Percentiles rank a stretch among this genome's conserved stretches.
Evolutionary conservation across 306 rosid genomes (phyloP).

Genomic region (Cyclanthera cordifolia): DNA sequence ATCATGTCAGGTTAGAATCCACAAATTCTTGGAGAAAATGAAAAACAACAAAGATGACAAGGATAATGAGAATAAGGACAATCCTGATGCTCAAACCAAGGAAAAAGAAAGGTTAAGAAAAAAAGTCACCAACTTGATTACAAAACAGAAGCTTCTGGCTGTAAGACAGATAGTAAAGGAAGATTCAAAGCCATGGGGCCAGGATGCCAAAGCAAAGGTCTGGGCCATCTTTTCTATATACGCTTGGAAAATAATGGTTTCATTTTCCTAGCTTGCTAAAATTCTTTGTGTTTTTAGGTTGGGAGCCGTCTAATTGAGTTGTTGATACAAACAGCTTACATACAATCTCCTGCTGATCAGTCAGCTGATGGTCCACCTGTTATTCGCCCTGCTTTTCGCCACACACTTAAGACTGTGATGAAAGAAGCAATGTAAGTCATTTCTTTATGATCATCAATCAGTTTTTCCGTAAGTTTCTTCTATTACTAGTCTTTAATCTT

Average conservation of each 20-base stretch:
- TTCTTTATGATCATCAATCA: slow-evolving; percentile 16
- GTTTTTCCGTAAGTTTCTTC: slow-evolving; percentile 1
- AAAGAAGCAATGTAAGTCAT: slow-evolving; percentile 40
- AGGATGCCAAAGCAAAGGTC: slow-evolving; percentile 58
- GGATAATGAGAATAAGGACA: slow-evolving; percentile 31
- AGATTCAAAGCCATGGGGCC: slow-evolving; percentile 60
- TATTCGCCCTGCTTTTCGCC: slow-evolving; percentile 79
- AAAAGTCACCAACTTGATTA: slow-evolving; percentile 64
- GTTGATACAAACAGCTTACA: slow-evolving; percentile 65
- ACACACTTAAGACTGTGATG: slow-evolving; percentile 36
- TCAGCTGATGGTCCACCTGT: slow-evolving; percentile 50
- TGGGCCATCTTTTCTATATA: slow-evolving; percentile 18
- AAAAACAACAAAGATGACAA: slow-evolving; percentile 36
- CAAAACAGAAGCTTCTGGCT: slow-evolving; percentile 53
- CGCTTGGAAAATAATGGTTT: slow-evolving; percentile 5
- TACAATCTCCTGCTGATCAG: slow-evolving; percentile 75
- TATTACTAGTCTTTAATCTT: not conserved
- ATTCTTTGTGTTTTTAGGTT: slow-evolving; percentile 36
- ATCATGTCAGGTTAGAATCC: slow-evolving; percentile 62
- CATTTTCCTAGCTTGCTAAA: slow-evolving; percentile 9
- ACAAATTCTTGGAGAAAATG: slow-evolving; percentile 56
- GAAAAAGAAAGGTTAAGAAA: slow-evolving; percentile 59
- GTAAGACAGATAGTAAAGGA: slow-evolving; percentile 43
- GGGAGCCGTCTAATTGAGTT: slow-evolving; percentile 85
- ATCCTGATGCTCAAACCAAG: slow-evolving; percentile 16